A percentile compares a stretch with the other conserved stretches of the same genome.
Conservation (phyloP, 2,329 filamentous ascomycete genomes). For the Clonostachys chloroleuca region DNA sequence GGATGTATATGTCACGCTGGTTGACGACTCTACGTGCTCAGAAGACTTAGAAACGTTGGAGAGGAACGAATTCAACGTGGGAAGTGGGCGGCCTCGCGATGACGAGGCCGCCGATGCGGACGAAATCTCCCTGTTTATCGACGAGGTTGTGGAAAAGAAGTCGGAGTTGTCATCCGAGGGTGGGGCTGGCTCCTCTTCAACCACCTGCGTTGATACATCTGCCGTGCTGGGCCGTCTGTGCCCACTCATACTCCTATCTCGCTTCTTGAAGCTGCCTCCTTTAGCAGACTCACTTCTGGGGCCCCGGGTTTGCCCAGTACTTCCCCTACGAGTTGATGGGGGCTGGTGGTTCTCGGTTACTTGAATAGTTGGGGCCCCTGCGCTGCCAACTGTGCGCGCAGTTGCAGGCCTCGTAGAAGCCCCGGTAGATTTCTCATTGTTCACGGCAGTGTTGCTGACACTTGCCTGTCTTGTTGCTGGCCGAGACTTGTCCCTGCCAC, state of each 20-base stretch:
- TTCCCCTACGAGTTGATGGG: slow-evolving; percentile 25
- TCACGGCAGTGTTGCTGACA: slow-evolving; percentile 11
- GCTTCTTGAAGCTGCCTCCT: slow-evolving; percentile 48
- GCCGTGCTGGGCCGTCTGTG: slow-evolving; percentile 38
- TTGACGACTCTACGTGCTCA: slow-evolving; percentile 30
- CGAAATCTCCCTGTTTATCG: slow-evolving; percentile 32
- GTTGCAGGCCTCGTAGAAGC: slow-evolving; percentile 29
- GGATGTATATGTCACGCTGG: slow-evolving; percentile 35
- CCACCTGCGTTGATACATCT: slow-evolving; percentile 23
- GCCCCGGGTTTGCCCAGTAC: slow-evolving; percentile 21
- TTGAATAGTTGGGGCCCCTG: slow-evolving; percentile 65
- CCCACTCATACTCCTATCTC: slow-evolving; percentile 43
- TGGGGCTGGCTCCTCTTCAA: slow-evolving; percentile 41
- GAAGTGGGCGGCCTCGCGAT: slow-evolving; percentile 33
- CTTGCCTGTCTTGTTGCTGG: slow-evolving; percentile 35
- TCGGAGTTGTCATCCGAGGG: too few species aligned
- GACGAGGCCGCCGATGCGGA: slow-evolving; percentile 33
- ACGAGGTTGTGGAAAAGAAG: slow-evolving; percentile 32
- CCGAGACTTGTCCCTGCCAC: slow-evolving; percentile 43
- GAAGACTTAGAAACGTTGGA: slow-evolving; percentile 32
- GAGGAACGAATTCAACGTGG: slow-evolving; percentile 39
- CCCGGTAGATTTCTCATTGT: slow-evolving; percentile 28
- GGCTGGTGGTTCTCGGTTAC: slow-evolving; percentile 59
- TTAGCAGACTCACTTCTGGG: slow-evolving; percentile 39
- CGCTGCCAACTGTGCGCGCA: slow-evolving; percentile 33